A percentile compares a stretch with the other conserved stretches of the same genome.
Conservation (phyloP, 2,329 filamentous ascomycete species). For the Penicillium hordei region DNA sequence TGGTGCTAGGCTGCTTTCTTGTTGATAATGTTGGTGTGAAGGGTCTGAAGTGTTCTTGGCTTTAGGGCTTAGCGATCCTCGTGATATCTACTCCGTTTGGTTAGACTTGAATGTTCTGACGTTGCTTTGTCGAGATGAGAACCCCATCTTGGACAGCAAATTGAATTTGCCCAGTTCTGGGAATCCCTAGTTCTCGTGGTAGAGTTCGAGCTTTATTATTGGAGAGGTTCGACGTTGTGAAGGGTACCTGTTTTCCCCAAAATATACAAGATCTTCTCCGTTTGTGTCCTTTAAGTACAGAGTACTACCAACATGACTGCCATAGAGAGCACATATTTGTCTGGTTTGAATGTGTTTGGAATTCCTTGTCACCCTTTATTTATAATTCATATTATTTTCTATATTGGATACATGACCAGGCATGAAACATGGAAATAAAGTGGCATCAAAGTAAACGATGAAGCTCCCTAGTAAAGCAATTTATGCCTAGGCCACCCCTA, state of each 20-base stretch:
- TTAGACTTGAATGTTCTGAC: not conserved
- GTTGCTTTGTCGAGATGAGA: not conserved
- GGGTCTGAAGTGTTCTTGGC: not conserved
- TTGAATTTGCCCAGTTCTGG: not conserved
- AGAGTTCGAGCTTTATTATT: not conserved
- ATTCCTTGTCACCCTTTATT: not conserved
- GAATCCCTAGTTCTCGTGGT: not conserved
- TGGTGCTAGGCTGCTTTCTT: not conserved
- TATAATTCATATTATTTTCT: not conserved
- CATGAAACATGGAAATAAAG: not conserved
- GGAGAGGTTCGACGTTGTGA: not conserved
- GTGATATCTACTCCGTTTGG: not conserved
- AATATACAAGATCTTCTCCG: not conserved
- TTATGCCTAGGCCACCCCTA: not conserved
- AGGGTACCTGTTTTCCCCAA: not conserved
- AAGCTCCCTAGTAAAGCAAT: not conserved
- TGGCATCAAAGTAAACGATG: not conserved
- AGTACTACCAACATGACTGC: not conserved
- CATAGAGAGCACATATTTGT: not conserved
- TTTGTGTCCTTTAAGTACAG: not conserved
- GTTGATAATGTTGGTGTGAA: not conserved
- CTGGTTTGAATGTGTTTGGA: not conserved
- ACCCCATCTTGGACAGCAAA: not conserved
- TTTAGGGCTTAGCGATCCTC: not conserved
- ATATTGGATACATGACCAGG: not conserved